A percentile compares a stretch with the other conserved stretches of the same genome.
Conservation (phyloP, 305 asterid species). For the Ilex paraguariensis region DNA sequence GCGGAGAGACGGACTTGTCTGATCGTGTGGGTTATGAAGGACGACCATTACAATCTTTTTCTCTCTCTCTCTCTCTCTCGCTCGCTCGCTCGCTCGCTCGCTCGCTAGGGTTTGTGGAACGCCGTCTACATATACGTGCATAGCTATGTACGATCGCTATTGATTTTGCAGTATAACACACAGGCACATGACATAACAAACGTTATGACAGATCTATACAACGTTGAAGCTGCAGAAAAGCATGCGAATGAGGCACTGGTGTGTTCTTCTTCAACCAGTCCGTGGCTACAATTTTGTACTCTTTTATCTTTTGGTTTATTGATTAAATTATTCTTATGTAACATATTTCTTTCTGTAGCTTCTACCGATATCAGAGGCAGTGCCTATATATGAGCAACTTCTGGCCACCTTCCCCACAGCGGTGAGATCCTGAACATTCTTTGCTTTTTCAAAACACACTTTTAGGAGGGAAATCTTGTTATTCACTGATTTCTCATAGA, state of each 20-base stretch:
- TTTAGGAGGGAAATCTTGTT: not conserved
- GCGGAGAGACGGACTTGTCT: too few species aligned
- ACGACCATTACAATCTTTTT: too few species aligned
- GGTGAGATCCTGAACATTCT: constrained; percentile 30
- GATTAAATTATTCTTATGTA: constrained; percentile 1
- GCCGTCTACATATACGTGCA: too few species aligned
- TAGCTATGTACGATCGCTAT: too few species aligned
- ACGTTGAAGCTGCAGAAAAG: constrained; percentile 69
- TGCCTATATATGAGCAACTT: constrained; percentile 78
- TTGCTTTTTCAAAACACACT: constrained; percentile 7
- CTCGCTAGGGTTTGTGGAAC: too few species aligned
- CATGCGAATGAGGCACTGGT: constrained; percentile 89
- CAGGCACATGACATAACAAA: not conserved
- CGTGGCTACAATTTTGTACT: not conserved
- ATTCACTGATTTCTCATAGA: not conserved
- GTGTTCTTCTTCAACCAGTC: constrained; percentile 3
- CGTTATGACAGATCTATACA: constrained; percentile 35
- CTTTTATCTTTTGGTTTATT: not conserved
- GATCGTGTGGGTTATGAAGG: too few species aligned
- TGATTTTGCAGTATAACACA: too few species aligned
- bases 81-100: too few species aligned
- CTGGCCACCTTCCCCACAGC: constrained; percentile 76
- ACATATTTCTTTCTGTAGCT: constrained; percentile 38
- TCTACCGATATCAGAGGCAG: constrained; percentile 65
- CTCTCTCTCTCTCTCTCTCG: too few species aligned